Percentiles rank a stretch among this genome's conserved stretches.
Evolutionary conservation across 2,329 filamentous ascomycete genomes (phyloP).

Genomic region (Mycocentrospora acerina): DNA sequence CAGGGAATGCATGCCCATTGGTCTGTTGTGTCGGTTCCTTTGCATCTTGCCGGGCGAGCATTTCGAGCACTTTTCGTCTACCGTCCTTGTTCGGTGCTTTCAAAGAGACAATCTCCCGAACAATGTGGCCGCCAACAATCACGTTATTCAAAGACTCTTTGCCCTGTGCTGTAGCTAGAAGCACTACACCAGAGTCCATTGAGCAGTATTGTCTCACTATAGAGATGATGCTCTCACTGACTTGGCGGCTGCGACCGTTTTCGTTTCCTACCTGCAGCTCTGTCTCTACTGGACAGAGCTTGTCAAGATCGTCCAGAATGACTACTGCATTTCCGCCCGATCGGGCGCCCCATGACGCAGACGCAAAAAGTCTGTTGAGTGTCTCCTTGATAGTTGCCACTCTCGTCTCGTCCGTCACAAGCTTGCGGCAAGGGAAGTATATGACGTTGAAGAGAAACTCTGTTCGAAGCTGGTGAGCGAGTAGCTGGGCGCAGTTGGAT

Average conservation of each 20-base stretch:
- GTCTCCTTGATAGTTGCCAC: conserved; percentile 90
- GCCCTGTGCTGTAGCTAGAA: conserved; percentile 86
- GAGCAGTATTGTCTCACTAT: conserved; percentile 83
- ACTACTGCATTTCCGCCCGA: conserved; percentile 82
- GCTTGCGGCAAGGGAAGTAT: conserved; percentile 82
- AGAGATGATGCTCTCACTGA: conserved; percentile 84
- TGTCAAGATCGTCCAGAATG: conserved; percentile 89
- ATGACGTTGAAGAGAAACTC: conserved; percentile 77
- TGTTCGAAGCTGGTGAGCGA: conserved; percentile 72
- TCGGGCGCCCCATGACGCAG: conserved; percentile 86
- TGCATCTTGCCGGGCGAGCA: conserved; percentile 60
- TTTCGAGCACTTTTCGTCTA: conserved; percentile 78
- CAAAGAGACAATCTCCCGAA: conserved; percentile 84
- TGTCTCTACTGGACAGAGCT: conserved; percentile 88
- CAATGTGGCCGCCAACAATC: conserved; percentile 86
- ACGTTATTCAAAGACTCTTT: conserved; percentile 93
- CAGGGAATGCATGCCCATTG: conserved; percentile 35
- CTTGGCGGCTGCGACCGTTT: conserved; percentile 86
- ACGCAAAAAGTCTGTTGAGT: conserved; percentile 79
- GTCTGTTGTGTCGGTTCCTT: conserved; percentile 23
- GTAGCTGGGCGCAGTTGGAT: conserved; percentile 72
- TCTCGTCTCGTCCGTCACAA: conserved; percentile 88
- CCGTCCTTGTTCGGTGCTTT: conserved; percentile 93
- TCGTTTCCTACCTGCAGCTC: conserved; percentile 92
- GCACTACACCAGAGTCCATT: conserved; percentile 75